Base-by-base conservation (phyloP, 768 basidiomycete species). In the Kwoniella mangroviensis region DNA sequence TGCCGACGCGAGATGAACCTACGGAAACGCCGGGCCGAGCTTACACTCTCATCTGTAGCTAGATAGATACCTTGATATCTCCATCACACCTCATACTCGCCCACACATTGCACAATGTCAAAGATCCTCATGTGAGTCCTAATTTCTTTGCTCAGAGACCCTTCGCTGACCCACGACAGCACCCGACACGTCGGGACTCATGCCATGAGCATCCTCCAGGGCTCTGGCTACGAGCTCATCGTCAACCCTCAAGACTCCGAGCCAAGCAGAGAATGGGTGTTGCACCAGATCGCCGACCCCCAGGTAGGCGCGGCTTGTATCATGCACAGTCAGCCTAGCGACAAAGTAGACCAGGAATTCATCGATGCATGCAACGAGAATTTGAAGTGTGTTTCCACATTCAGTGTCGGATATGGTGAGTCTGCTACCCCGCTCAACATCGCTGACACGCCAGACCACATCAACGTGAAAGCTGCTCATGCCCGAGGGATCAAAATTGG, bases 361-460 rank as follows among this genome's bases (percentile, higher is more conserved):
- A 74, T 94, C 49, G 88, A 90, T 49, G 86, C 87, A 73, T 87
- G 87, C 55, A 64, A 64, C 22, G 28, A 61, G 17, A 74, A 24
- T 4, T 86, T 99, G 10, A 88, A 87, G 54, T 90, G 92, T n/a
- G 87, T 97, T 2, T 96, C 94, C 0, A 97, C 95, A 0, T 92
- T 96, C 89, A 77, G 77, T 63, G 83, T 82, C 3, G 81, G 82
- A 3, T 81, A 72, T 71, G 82, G 81, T 82, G 56, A 64, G 79
- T 69, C 2, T 17, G 12, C 12, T 49, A 42, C 28, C 22, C 24
- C 9, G 21, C 0, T 19, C 11, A 11, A 28, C 34, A n/a, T 21
- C 21, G 43, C 51, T 65, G 63, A 65, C 64, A 11, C 43, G 19
- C 11, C 73, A 95, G 96, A 99, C 64, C 97, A 98, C 72, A 86